phyloP scores from a whole-genome alignment of 1,139 yeast species.

The Blastobotrys arbuscula region DNA sequence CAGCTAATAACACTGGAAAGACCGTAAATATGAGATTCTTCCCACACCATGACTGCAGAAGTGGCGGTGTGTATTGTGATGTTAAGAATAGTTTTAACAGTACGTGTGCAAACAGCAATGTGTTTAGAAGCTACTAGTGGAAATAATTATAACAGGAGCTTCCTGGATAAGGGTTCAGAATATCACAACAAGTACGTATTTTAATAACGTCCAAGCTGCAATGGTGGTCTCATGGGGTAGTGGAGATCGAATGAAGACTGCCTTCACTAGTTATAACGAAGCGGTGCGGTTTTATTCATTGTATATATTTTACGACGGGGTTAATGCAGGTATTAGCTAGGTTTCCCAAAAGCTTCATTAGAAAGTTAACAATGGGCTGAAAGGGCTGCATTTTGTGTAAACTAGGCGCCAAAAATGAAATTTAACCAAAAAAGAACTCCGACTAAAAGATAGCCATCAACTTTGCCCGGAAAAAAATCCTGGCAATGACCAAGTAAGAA shows the following conservation, averaged over 20 bases:
- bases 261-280: slow-evolving; percentile 9
- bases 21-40: no score
- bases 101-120: no score
- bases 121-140: slow-evolving; percentile 15
- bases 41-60: no score
- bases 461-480: no score
- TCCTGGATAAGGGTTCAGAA: slow-evolving; percentile 8
- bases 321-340: slow-evolving; percentile 11
- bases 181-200: slow-evolving; percentile 10
- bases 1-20: no score
- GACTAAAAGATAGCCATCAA: slow-evolving; percentile 36
- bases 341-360: slow-evolving; percentile 11
- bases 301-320: slow-evolving; percentile 11
- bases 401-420: not conserved
- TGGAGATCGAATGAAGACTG: slow-evolving; percentile 12
- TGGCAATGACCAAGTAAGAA: no score
- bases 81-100: no score
- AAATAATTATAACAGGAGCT: slow-evolving; percentile 11
- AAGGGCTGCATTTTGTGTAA: slow-evolving; percentile 5
- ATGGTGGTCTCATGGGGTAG: slow-evolving; percentile 13
- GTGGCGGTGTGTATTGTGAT: no score
- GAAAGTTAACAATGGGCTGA: slow-evolving; percentile 8
- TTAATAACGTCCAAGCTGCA: slow-evolving; percentile 15
- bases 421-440: not conserved
- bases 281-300: slow-evolving; percentile 16